These are phyloP conservation scores for Myxozyma melibiosi DNA, from an alignment of 805 yeast species.

Conservation along the genomic window DNA sequence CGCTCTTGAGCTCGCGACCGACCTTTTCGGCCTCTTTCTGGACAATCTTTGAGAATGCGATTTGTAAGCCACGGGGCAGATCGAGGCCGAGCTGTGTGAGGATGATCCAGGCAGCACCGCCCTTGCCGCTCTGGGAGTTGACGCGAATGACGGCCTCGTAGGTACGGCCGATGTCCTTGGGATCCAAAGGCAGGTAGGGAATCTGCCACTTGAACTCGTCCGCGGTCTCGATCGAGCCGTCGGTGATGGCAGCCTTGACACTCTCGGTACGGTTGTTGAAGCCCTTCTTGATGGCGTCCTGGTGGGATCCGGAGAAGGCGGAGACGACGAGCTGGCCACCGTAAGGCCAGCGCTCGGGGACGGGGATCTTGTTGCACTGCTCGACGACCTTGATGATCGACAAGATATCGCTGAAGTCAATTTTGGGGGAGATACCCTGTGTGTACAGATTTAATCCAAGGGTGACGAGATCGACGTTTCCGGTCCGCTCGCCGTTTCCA, in stretches of 20 bases:
- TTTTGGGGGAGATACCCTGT: conserved; percentile 70
- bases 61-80: conserved; percentile 78
- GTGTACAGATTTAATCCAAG: conserved; percentile 76
- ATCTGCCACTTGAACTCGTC: conserved; percentile 60
- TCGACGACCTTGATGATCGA: conserved; percentile 73
- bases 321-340: conserved; percentile 82
- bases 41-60: conserved; percentile 70
- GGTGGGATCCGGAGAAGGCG: conserved; percentile 85
- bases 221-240: conserved; percentile 29
- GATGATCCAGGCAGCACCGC: conserved; percentile 88
- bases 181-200: conserved; percentile 84
- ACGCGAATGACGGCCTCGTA: conserved; percentile 90
- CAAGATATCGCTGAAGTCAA: conserved; percentile 70
- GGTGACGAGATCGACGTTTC: conserved; percentile 81
- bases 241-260: conserved; percentile 18
- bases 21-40: conserved; percentile 68
- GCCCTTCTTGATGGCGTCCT: conserved; percentile 86
- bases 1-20: conserved; percentile 69
- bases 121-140: conserved; percentile 85
- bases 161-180: conserved; percentile 82
- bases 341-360: conserved; percentile 77
- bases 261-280: conserved; percentile 54
- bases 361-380: conserved; percentile 78
- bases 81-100: conserved; percentile 74
- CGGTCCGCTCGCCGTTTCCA: conserved; percentile 87